Conservation (phyloP, 2,329 filamentous ascomycete genomes). For the Colletotrichum lini region DNA sequence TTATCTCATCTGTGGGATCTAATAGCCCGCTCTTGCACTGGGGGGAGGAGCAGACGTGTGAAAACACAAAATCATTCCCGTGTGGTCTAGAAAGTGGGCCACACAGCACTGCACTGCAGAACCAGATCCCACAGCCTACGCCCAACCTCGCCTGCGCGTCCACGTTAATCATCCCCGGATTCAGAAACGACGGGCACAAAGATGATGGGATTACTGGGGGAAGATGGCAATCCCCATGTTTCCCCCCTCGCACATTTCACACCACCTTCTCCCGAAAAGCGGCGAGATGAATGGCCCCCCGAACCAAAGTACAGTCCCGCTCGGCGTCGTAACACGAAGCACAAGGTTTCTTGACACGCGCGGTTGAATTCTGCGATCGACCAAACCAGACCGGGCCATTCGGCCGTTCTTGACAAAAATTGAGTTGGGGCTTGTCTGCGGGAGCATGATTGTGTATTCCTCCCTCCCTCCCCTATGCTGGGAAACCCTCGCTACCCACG, state of each 20-base stretch:
- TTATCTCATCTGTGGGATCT: neutral
- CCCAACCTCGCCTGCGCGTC: conserved; percentile 13
- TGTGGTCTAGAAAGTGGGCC: neutral
- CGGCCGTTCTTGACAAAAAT: conserved; percentile 1
- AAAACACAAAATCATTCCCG: neutral
- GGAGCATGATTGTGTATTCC: conserved; percentile 6
- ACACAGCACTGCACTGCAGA: neutral
- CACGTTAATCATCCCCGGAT: conserved; percentile 19
- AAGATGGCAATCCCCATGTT: conserved; percentile 24
- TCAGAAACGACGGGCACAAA: conserved; percentile 2
- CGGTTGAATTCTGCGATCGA: neutral
- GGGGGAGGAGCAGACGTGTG: conserved; percentile 1
- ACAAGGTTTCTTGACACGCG: conserved; percentile 14
- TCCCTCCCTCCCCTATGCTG: conserved; percentile 2
- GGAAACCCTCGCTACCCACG: neutral
- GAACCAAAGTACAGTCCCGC: conserved; percentile 17
- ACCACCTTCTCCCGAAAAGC: neutral
- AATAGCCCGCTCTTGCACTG: neutral
- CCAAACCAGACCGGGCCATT: neutral
- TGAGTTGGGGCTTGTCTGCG: conserved; percentile 26
- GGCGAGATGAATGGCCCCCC: conserved; percentile 7
- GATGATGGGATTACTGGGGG: conserved; percentile 7
- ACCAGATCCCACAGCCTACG: conserved; percentile 15
- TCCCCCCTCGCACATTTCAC: conserved; percentile 1
- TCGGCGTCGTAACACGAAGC: conserved; percentile 20